Base-by-base conservation (phyloP, 2,329 filamentous ascomycete genomes). In the Coleophoma eucalyptorum region DNA sequence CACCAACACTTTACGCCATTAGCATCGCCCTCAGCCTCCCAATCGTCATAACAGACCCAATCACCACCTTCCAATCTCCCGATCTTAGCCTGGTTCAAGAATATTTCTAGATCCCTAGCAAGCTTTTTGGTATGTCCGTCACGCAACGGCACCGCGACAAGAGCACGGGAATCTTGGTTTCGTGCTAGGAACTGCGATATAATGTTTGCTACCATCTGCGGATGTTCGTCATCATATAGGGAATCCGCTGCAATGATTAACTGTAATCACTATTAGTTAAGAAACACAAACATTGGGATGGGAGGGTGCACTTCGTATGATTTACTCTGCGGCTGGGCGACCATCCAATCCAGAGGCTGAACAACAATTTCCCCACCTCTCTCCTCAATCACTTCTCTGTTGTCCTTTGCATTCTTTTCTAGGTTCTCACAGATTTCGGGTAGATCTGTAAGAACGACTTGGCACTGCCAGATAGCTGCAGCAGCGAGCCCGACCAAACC, bases 401-500 rank as follows among this genome's bases (percentile, higher is more conserved):
- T 97, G 34, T 75, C 70, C 5, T 77, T 72, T 1, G 84, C 79
- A 60, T 97, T 99, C 58, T 80, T 76, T n/a, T 76, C 70, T 4
- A 97, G 77, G 57, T 97, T 97, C 0, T 84, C 76, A 44, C 93
- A 78, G 60, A 97, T 97, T n/a, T 79, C 79, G 0, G 89, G 86
- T 26, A 97, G 72, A 65, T 97, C 94, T 34, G 89, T 96, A 48
- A 97, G 74, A 10, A 87, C 72, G 4, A 96, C 86, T 16, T 79
- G 71, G 1, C 79, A 77, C 41, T 74, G 73, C 74, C 88, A 87
- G 20, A 90, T 73, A 13, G 82, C 83, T 7, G 91, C 90, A 20
- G 92, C 90, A 1, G 92, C 87, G 41, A 97, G 74, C 0, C 94
- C 94, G 10, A 96, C 80, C n/a, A 99, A 78, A 0, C 93, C 93